phyloP scores from a whole-genome alignment of 1,284 basidiomycete genomes.

The Mycena citricolor region DNA sequence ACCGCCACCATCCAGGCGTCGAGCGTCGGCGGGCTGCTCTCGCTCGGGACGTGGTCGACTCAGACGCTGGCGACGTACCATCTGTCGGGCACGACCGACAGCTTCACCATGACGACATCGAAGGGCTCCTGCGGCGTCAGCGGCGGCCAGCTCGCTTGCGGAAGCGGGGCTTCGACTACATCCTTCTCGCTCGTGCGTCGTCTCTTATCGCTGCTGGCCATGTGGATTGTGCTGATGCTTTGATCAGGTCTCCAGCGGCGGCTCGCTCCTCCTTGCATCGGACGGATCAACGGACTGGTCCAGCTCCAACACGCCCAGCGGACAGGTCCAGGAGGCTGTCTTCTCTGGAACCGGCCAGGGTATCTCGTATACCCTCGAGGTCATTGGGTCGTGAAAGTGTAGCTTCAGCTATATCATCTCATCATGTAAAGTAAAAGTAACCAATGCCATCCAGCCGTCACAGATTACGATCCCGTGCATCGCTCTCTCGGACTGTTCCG shows the following conservation, averaged over 20 bases:
- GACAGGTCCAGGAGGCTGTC: slow-evolving; percentile 48
- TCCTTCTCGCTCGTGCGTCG: slow-evolving; percentile 50
- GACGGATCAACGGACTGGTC: slow-evolving; percentile 51
- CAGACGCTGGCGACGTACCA: slow-evolving; percentile 48
- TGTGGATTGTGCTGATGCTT: slow-evolving; percentile 3
- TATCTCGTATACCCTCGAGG: slow-evolving; percentile 45
- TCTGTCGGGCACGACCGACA: slow-evolving; percentile 36
- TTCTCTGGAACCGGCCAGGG: slow-evolving; percentile 47
- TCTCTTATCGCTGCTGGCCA: slow-evolving; percentile 1
- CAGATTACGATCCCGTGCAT: too few relatives aligned
- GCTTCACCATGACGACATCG: slow-evolving; percentile 49
- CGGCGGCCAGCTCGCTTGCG: slow-evolving; percentile 41
- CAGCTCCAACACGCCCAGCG: slow-evolving; percentile 52
- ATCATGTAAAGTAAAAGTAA: too few relatives aligned
- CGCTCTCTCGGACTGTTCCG: too few relatives aligned
- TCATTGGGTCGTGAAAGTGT: slow-evolving; percentile 32
- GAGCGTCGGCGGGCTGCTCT: slow-evolving; percentile 44
- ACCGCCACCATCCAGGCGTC: slow-evolving; percentile 44
- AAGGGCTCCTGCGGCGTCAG: slow-evolving; percentile 51
- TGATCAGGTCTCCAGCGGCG: slow-evolving; percentile 46
- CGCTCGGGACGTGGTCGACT: slow-evolving; percentile 49
- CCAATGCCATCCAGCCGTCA: too few relatives aligned
- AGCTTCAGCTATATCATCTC: too few relatives aligned
- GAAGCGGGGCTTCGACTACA: slow-evolving; percentile 40
- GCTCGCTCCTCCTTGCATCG: slow-evolving; percentile 48